Conservation (phyloP, 73 alveolate species). For the Symbiodinium pilosum region DNA sequence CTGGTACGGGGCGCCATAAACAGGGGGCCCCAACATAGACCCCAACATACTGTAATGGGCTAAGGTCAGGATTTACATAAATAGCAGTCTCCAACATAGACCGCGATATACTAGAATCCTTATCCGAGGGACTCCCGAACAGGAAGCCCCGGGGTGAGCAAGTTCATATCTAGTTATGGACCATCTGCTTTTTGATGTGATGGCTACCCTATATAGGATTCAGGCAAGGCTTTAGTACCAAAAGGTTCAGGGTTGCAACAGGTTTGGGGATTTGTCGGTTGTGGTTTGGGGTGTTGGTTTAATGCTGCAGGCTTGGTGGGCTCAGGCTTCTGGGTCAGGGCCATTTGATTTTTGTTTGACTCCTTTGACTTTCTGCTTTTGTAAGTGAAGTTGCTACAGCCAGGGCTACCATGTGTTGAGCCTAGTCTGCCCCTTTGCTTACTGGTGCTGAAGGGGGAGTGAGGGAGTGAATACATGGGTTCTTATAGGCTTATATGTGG, state of each 20-base stretch:
- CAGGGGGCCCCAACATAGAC: too few species aligned
- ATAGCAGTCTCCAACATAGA: background rate
- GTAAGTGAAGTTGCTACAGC: background rate
- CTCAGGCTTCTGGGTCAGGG: background rate
- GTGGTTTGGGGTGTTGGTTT: background rate
- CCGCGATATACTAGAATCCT: background rate
- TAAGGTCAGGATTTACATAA: too few species aligned
- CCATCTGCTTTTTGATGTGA: background rate
- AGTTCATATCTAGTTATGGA: background rate
- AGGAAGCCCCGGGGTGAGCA: background rate
- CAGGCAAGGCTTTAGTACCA: too few species aligned
- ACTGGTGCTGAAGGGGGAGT: background rate
- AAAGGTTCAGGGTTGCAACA: background rate
- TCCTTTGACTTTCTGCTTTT: background rate
- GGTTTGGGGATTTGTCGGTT: background rate
- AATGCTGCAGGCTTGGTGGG: too few species aligned
- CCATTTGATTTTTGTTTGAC: background rate
- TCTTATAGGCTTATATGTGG: too few species aligned
- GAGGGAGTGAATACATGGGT: background rate
- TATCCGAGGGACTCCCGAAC: background rate
- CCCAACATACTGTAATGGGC: too few species aligned
- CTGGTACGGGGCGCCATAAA: too few species aligned
- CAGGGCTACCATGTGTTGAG: background rate
- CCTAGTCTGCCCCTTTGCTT: background rate
- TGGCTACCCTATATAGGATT: too few species aligned